Conservation (phyloP, 2,329 filamentous ascomycete species). For the Parafenestella ontariensis region DNA sequence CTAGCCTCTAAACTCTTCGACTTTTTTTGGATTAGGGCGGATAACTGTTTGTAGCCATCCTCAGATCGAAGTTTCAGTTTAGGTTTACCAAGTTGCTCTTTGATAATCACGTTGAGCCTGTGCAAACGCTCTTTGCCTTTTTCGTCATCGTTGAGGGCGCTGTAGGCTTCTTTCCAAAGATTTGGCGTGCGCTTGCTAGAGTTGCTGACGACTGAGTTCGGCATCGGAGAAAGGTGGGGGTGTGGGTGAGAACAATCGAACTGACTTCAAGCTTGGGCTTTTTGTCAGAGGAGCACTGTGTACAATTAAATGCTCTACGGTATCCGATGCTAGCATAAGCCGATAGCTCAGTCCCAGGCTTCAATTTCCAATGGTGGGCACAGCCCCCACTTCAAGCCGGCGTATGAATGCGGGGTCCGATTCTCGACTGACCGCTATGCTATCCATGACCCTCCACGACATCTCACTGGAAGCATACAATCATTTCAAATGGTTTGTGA, state of each 20-base stretch:
- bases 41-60: conserved; percentile 19
- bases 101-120: conserved; percentile 19
- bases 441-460: not conserved
- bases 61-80: conserved; percentile 19
- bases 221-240: not conserved
- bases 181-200: conserved; percentile 7
- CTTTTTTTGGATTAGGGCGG: conserved; percentile 13
- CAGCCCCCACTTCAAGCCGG: conserved; percentile 1
- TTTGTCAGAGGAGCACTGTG: too few relatives aligned
- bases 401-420: not conserved
- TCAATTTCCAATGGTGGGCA: conserved; percentile 1
- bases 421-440: not conserved
- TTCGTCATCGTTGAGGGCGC: conserved; percentile 13
- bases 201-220: conserved; percentile 1
- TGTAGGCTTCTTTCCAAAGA: conserved; percentile 26
- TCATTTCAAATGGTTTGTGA: not conserved
- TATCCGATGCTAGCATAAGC: not conserved
- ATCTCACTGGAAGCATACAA: not conserved
- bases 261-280: not conserved
- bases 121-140: conserved; percentile 19
- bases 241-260: not conserved
- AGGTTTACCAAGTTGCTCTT: conserved; percentile 17
- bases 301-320: not conserved
- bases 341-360: conserved; percentile 1
- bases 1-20: conserved; percentile 9